These are phyloP conservation scores for Yamadazyma songkhlaensis DNA, from an alignment of 1,139 yeast genomes.

Conservation along the genomic window DNA sequence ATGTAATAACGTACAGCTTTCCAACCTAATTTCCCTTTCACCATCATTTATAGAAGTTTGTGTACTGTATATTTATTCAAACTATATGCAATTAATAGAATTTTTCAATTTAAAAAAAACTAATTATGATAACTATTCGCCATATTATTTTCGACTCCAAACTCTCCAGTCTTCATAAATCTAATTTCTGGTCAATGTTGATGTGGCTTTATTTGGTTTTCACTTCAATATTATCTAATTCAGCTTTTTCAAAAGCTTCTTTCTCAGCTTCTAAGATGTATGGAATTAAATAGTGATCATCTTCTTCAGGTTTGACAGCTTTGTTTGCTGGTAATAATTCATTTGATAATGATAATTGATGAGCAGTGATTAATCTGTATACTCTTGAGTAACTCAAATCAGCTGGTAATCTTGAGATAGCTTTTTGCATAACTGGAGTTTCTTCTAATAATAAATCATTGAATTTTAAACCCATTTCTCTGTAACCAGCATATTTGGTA, in stretches of 20 bases:
- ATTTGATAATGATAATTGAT: conserved; percentile 81
- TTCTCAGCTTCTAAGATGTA: conserved; percentile 92
- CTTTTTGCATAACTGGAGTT: conserved; percentile 81
- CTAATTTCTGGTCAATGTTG: neutral
- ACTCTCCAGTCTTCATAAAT: neutral
- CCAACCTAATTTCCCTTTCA: neutral
- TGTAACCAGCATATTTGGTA: conserved; percentile 79
- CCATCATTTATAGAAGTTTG: conserved; percentile 2
- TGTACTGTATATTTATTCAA: conserved; percentile 7
- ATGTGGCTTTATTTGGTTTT: conserved; percentile 4
- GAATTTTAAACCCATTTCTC: conserved; percentile 85
- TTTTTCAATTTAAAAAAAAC: neutral
- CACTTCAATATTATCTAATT: conserved; percentile 73
- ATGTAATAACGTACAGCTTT: conserved; percentile 23
- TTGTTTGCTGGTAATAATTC: conserved; percentile 80
- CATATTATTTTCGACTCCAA: conserved; percentile 1
- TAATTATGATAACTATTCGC: neutral
- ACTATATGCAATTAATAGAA: conserved; percentile 10
- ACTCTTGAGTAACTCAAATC: conserved; percentile 85
- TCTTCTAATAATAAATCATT: conserved; percentile 90
- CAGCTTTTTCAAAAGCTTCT: conserved; percentile 83
- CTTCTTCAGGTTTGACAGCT: conserved; percentile 79
- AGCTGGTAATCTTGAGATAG: conserved; percentile 81
- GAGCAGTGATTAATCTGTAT: conserved; percentile 88
- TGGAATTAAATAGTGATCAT: conserved; percentile 81